Evolutionary conservation across 257 asterid species (phyloP), one percentile per base, ranked within the genome.

Genomic region (Misopates orontium): DNA sequence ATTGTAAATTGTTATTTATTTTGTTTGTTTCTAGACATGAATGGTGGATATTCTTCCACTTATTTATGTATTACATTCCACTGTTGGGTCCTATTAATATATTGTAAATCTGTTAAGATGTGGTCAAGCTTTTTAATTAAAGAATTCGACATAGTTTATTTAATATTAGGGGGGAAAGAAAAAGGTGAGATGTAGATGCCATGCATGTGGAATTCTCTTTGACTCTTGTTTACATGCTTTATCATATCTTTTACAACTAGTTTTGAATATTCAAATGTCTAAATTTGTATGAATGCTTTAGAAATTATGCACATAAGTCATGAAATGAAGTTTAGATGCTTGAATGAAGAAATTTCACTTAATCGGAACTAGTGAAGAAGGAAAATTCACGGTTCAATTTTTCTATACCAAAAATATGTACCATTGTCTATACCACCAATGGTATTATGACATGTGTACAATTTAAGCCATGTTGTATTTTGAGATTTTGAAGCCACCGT

Each of bases 81-180:
- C 36, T 75, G 78, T 73, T 72, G 64, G 70, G 64, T 57, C 64
- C 1, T 25, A 15, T 66, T 52, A 23, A 18, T 53, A 39, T 23
- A 45, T 18, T 19, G 18, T 23, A n/a, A 15, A 22, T 23, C 22
- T 25, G 36, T 55, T 17, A 3, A 58, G 39, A 71, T 71, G 44
- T 32, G 63, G 42, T 36, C 42, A 4, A 52, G 21, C 20, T 36
- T 20, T 6, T 55, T 32, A 2, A 56, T 56, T 28, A 31, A 16
- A 28, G 20, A 31, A 28, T 32, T 16, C n/a, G 53, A 50, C 7
- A 28, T 28, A 28, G 36, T 28, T 28, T 28, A 7, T 22, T 36
- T 36, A n/a, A n/a, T n/a, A n/a, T 36, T 4, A 36, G 8, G 8
- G 10, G 42, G 42, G 11, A 9, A 36, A 3, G 11, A 36, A 36